Evolutionary conservation across 495 filamentous ascomycete species (phyloP).

Genomic region (Hypoxylon fuscum): DNA sequence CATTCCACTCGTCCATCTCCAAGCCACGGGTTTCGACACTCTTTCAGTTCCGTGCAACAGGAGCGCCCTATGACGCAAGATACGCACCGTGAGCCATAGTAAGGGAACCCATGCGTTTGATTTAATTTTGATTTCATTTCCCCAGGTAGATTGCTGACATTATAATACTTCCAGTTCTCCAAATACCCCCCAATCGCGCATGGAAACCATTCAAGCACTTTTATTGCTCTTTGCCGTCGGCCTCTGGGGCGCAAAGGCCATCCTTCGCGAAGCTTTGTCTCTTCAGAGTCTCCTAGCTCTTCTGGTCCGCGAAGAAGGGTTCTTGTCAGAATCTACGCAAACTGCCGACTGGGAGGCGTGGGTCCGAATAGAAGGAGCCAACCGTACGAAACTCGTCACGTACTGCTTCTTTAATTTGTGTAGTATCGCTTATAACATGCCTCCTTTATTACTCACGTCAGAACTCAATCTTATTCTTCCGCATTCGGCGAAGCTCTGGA

Average conservation of each 20-base stretch:
- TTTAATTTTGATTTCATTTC: not conserved
- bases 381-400: slow-evolving; percentile 65
- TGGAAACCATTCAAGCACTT: slow-evolving; percentile 65
- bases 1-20: slow-evolving; percentile 61
- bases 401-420: slow-evolving; percentile 69
- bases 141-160: slow-evolving; percentile 30
- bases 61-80: slow-evolving; percentile 62
- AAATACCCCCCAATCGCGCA: slow-evolving; percentile 61
- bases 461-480: slow-evolving; percentile 71
- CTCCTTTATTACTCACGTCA: slow-evolving; percentile 66
- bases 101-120: slow-evolving; percentile 22
- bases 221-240: slow-evolving; percentile 65
- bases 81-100: slow-evolving; percentile 62
- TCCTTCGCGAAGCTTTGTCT: slow-evolving; percentile 64
- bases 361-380: slow-evolving; percentile 61
- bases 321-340: slow-evolving; percentile 52
- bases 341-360: slow-evolving; percentile 66
- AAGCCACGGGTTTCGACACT: slow-evolving; percentile 59
- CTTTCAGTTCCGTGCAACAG: slow-evolving; percentile 60
- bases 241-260: slow-evolving; percentile 64
- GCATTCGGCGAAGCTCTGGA: slow-evolving; percentile 61
- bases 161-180: slow-evolving; percentile 46
- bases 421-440: slow-evolving; percentile 66
- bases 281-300: slow-evolving; percentile 64
- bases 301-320: slow-evolving; percentile 63